Evolutionary conservation across 164 flowering plant genomes (phyloP), one percentile per base, ranked within the genome.

Genomic region (Platanus orientalis): DNA sequence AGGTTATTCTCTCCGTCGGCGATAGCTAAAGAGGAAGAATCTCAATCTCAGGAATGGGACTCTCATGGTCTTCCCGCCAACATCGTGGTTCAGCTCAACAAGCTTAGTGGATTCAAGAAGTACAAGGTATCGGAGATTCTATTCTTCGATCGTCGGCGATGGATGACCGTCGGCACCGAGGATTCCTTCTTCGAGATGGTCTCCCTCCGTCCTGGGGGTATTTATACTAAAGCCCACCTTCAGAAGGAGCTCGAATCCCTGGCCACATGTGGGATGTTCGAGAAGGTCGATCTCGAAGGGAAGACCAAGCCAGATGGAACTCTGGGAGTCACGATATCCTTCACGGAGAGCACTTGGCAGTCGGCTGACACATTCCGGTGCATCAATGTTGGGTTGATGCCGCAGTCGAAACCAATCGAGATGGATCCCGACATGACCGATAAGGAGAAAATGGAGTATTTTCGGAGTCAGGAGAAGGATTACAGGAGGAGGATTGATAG

Each of bases 181-280:
- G 96, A 94, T 70, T 86, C 97, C 7, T 89, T 94, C 77, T 87
- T 84, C 65, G 97, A 94, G 69, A 91, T 94, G 97, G 95, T 94
- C 0, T 81, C 97, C 0, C 63, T 94, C 12, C 70, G 84, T 14
- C 90, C 96, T 0, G 94, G 92, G 0, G 96, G 92, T 2, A 59
- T 89, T 9, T 94, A 91, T 81, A 89, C 96, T 20, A 94, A 85
- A 58, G 71, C 90, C 0, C 85, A 78, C 74, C 75, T 92, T 7
- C 84, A 83, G 83, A 84, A 84, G 62, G 99, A 95, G 81, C 89
- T 95, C 2, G 97, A 95, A 64, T 80, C 82, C 24, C 78, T 95
- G 17, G 88, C 83, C 0, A 88, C 86, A 1, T 86, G 94, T 36
- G 97, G 99, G 5, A 95, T 92, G 99, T 95, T 95, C 57, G 99